Evolutionary conservation across 2,329 filamentous ascomycete genomes (phyloP).

Genomic region (Exophiala sideris): DNA sequence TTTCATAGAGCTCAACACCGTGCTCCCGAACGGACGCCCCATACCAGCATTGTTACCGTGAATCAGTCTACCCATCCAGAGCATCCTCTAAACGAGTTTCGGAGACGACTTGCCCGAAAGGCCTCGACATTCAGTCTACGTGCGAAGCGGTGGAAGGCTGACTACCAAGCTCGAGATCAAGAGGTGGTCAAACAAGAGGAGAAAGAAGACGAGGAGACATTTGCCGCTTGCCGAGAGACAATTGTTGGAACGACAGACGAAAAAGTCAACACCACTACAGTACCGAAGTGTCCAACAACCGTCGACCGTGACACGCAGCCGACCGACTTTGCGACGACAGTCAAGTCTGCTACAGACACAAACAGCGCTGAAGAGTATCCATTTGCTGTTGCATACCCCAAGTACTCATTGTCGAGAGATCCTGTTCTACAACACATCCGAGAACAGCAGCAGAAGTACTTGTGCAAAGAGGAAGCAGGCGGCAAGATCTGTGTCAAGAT

Average conservation of each 20-base stretch:
- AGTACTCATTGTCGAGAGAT: not conserved
- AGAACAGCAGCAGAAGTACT: conserved; percentile 10
- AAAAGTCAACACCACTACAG: not conserved
- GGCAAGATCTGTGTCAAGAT: conserved; percentile 22
- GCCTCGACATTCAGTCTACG: conserved; percentile 26
- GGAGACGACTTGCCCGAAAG: conserved; percentile 24
- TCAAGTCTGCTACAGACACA: not conserved
- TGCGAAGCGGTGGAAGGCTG: conserved; percentile 13
- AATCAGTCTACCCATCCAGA: conserved; percentile 6
- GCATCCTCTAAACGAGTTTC: conserved; percentile 19
- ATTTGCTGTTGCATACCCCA: not conserved
- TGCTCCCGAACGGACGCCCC: conserved; percentile 1
- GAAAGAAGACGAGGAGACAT: not conserved
- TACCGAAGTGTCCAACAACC: conserved; percentile 1
- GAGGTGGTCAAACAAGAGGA: conserved; percentile 5
- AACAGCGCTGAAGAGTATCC: no score
- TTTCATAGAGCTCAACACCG: conserved; percentile 9
- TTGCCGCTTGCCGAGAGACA: not conserved
- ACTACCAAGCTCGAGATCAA: conserved; percentile 6
- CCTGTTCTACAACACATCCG: conserved; percentile 5
- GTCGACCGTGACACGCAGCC: not conserved
- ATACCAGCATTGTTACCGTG: conserved; percentile 3
- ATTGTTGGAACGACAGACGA: not conserved
- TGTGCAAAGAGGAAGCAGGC: conserved; percentile 7
- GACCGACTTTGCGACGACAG: not conserved